Evolutionary conservation across 331 rosid species (phyloP), one percentile per base, ranked within the genome.

Genomic region (Arachis monticola): DNA sequence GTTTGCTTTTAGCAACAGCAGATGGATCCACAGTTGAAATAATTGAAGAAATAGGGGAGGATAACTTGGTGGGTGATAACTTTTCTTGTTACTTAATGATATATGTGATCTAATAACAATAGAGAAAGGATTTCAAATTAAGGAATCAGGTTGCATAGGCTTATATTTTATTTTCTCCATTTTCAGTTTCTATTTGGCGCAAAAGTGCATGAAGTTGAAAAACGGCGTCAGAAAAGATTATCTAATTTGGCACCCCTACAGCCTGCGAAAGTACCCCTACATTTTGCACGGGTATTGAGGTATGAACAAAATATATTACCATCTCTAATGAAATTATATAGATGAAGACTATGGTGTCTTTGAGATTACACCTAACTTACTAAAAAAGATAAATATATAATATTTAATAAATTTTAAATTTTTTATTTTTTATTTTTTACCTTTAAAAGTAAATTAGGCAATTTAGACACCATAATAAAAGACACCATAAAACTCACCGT

Each of bases 21-120:
- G 96, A 90, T 85, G 93, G 96, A 55, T 86, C 93, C 57, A 88
- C 91, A 0, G 76, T 86, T 31, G 96, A 90, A 84, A 90, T 90
- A 63, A 63, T 84, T 77, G 96, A 88, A 78, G 93, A 90, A 90
- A 77, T 90, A 76, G 96, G 96, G 57, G 74, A 12, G 6, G 92
- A 88, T 66, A 90, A 90, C 72, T 22, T 90, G 92, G 96, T 90
- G 81, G 75, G 78, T 70, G 67, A 65, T 76, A 14, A 72, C 57
- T 35, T 68, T 65, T 60, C 13, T 17, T 52, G 61, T 64, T 58
- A 40, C 74, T 79, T 50, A 64, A 60, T 50, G 70, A 55, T 64
- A 30, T 17, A 12, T 66, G 57, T 53, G 58, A 51, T 35, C 78
- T 71, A 4, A 0, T 4, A 50, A 65, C 55, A 68, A 45, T 48